Evolutionary conservation across 345 rosid genomes (phyloP).

Genomic region (Brassica nigra): DNA sequence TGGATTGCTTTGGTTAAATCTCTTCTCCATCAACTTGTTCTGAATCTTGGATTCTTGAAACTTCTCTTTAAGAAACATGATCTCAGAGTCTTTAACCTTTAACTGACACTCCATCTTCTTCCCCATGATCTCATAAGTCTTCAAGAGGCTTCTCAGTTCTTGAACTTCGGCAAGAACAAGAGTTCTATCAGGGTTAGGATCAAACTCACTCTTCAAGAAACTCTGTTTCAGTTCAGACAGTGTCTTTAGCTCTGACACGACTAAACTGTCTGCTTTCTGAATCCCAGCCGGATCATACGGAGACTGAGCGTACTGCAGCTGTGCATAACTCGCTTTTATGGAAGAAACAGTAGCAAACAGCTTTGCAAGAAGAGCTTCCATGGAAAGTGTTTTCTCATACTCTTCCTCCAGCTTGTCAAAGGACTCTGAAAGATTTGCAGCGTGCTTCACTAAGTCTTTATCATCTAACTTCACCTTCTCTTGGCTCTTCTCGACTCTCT

Average conservation of each 20-base stretch:
- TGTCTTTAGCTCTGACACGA: constrained; percentile 63
- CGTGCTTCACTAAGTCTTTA: constrained; percentile 31
- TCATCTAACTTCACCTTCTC: constrained; percentile 32
- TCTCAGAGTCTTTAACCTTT: constrained; percentile 76
- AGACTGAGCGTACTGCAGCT: constrained; percentile 75
- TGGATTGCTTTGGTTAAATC: constrained; percentile 60
- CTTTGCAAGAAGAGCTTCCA: constrained; percentile 79
- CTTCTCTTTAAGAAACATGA: constrained; percentile 62
- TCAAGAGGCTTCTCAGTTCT: constrained; percentile 65
- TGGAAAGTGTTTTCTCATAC: constrained; percentile 40
- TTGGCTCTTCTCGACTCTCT: constrained; percentile 23
- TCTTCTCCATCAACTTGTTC: constrained; percentile 61
- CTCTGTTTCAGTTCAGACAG: constrained; percentile 83
- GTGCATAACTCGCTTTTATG: constrained; percentile 74
- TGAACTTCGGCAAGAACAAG: constrained; percentile 67
- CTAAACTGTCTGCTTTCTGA: constrained; percentile 61
- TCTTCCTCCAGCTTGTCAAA: constrained; percentile 55
- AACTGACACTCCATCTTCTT: constrained; percentile 75
- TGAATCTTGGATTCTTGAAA: constrained; percentile 49
- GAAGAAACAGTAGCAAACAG: constrained; percentile 74
- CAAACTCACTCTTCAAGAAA: constrained; percentile 68
- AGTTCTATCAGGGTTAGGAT: constrained; percentile 59
- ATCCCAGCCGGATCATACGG: constrained; percentile 82
- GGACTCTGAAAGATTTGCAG: constrained; percentile 44
- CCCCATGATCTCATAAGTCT: constrained; percentile 64